Base-by-base conservation (phyloP, 805 yeast genomes). In the Maudiozyma barnettii region DNA sequence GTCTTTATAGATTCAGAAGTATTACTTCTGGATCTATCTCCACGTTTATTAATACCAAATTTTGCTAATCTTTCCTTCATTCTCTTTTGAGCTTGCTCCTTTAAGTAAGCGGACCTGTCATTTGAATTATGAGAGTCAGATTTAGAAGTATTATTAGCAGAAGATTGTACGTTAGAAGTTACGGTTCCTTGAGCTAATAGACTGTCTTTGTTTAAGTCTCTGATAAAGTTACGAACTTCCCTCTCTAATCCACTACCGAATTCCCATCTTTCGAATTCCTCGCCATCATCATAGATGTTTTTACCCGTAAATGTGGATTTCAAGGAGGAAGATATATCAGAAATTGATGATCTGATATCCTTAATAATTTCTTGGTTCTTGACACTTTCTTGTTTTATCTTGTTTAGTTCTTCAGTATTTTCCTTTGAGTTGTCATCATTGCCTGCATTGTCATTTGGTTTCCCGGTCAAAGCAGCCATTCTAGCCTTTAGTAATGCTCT, bases 21-120 rank as follows among this genome's bases (percentile, higher is more conserved):
- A 9, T 29, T 39, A 20, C 41, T 35, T 44, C 48, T 48, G 23
- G 48, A 44, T 39, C 49, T 44, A 21, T 39, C 39, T 4, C 43
- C 39, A 48, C 68, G 66, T 59, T 79, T 70, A 20, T 73, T 67
- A 49, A 87, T 76, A 2, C 95, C 95, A 48, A 88, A 72, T 51
- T 81, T 84, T 2, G 95, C 95, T 57, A 88, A 72, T 56, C 88
- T 74, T 57, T 85, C 95, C 51, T 80, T 81, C 96, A 89, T 88
- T 65, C 85, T 77, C 57, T 81, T 80, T 55, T 77, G 77, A 2
- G 87, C 87, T 58, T 85, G 91, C 16, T 88, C 91, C 63, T 86
- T 88, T 45, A 87, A 79, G 57, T 78, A 76, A n/a, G 86, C 83
- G 5, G 93, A 77, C 50, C 95, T 72, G 41, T 84, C 90, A 49